Conservation (phyloP, 164 flowering plant species). For the Chimonanthus salicifolius region DNA sequence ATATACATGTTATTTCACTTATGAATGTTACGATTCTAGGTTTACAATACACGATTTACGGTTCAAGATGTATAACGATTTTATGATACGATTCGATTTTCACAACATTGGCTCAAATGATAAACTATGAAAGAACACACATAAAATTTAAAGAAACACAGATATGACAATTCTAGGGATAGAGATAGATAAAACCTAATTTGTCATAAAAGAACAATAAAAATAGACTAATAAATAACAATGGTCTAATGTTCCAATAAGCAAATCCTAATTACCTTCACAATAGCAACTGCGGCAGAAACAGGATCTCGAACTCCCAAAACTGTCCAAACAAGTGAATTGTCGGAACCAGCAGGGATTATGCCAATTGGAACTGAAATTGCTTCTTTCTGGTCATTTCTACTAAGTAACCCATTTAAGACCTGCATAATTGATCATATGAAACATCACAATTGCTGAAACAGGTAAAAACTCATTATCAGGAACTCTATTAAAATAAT, state of each 20-base stretch:
- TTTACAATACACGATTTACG: too few relatives aligned
- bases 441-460: not conserved
- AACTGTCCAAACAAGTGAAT: slow-evolving; percentile 97
- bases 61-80: too few relatives aligned
- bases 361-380: slow-evolving; percentile 97
- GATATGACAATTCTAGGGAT: not conserved
- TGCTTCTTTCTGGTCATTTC: slow-evolving; percentile 90
- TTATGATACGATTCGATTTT: too few relatives aligned
- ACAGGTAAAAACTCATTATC: not conserved
- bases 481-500: not conserved
- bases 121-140: too few relatives aligned
- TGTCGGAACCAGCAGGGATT: slow-evolving; percentile 99
- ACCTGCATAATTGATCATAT: slow-evolving; percentile 47
- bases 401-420: slow-evolving; percentile 81
- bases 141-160: too few relatives aligned
- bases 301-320: slow-evolving; percentile 94
- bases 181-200: too few relatives aligned
- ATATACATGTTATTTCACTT: too few relatives aligned
- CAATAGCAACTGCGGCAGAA: slow-evolving; percentile 95
- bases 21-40: too few relatives aligned
- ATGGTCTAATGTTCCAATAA: not conserved
- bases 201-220: not conserved
- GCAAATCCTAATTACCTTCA: slow-evolving; percentile 52
- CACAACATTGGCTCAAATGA: too few relatives aligned
- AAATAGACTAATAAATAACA: not conserved